A percentile compares a stretch with the other conserved stretches of the same genome.
phyloP scores from a whole-genome alignment of 73 alveolate species.

The Paraurostyla sp. region DNA sequence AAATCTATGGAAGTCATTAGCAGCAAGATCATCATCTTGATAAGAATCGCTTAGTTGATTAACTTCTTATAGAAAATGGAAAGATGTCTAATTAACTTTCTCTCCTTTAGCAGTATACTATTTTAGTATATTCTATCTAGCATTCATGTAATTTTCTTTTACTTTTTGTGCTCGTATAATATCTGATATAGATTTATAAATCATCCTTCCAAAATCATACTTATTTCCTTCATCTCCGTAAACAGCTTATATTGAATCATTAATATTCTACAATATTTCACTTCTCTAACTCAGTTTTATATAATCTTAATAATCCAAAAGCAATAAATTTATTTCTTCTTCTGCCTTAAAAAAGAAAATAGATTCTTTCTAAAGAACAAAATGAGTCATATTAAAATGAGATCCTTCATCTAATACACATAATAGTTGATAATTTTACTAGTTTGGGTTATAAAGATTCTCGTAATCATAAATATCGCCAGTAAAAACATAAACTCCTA shows the following conservation, averaged over 20 bases:
- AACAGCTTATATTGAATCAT: conserved; percentile 5
- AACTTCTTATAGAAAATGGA: neutral
- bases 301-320: neutral
- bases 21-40: neutral
- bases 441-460: neutral
- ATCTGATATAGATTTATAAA: conserved; percentile 11
- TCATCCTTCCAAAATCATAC: conserved; percentile 54
- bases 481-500: conserved; percentile 39
- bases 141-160: conserved; percentile 37
- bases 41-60: neutral
- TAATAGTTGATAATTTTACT: neutral
- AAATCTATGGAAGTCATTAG: neutral
- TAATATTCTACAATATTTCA: conserved; percentile 14
- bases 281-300: conserved; percentile 11
- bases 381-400: conserved; percentile 23
- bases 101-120: too few species aligned
- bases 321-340: neutral
- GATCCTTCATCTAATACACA: conserved; percentile 43
- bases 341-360: conserved; percentile 37
- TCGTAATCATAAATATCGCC: conserved; percentile 34
- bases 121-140: neutral
- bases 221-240: conserved; percentile 55
- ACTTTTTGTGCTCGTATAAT: conserved; percentile 16
- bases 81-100: too few species aligned
- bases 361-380: conserved; percentile 17